Evolutionary conservation across 495 filamentous ascomycete genomes (phyloP).

Genomic region (Podospora sp.): DNA sequence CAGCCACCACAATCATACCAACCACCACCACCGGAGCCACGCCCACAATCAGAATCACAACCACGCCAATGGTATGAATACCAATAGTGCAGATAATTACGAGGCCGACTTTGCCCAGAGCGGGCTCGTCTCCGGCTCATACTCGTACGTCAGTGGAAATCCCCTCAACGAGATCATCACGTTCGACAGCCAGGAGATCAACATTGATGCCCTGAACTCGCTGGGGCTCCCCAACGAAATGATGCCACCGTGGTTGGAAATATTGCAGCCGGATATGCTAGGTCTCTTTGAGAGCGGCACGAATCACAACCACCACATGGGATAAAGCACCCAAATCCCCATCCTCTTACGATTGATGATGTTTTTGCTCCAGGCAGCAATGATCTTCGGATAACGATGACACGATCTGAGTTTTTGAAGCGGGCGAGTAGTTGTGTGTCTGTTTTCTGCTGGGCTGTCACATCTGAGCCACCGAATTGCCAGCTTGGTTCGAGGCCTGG

Average conservation of each 20-base stretch:
- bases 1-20: slow-evolving; percentile 11
- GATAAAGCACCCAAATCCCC: background rate
- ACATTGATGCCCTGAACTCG: slow-evolving; percentile 45
- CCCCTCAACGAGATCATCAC: slow-evolving; percentile 58
- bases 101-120: slow-evolving; percentile 42
- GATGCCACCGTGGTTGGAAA: slow-evolving; percentile 40
- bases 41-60: slow-evolving; percentile 11
- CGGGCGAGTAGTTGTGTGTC: background rate
- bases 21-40: slow-evolving; percentile 14
- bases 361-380: background rate
- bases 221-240: slow-evolving; percentile 35
- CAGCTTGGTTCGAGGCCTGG: background rate
- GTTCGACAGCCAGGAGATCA: slow-evolving; percentile 72
- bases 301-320: slow-evolving; percentile 25
- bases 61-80: background rate
- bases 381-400: background rate
- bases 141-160: slow-evolving; percentile 45
- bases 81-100: slow-evolving; percentile 29
- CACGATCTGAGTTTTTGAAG: background rate
- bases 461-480: too few species aligned
- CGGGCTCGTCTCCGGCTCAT: slow-evolving; percentile 42
- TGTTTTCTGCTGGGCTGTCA: background rate
- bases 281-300: slow-evolving; percentile 28
- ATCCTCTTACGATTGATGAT: slow-evolving; percentile 5
- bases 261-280: slow-evolving; percentile 31